These are phyloP conservation scores for Ophioceras dolichostomum DNA, from an alignment of 2,329 filamentous ascomycete species.

Conservation along the genomic window DNA sequence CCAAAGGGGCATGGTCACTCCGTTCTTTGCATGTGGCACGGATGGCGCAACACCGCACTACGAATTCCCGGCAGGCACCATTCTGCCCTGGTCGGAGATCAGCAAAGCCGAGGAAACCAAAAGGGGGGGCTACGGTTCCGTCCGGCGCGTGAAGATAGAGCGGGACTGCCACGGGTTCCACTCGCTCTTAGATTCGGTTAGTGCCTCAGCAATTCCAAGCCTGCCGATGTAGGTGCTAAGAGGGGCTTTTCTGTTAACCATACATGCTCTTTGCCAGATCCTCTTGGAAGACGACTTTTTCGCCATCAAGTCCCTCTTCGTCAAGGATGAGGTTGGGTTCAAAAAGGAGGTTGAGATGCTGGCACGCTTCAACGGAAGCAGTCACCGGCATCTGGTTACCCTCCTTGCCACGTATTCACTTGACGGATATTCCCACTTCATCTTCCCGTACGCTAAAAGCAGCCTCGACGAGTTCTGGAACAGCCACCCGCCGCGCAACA, in stretches of 20 bases:
- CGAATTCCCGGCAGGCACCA: background rate
- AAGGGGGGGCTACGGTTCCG: background rate
- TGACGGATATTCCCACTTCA: constrained; percentile 3
- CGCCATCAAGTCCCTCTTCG: background rate
- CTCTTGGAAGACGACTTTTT: background rate
- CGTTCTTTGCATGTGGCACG: background rate
- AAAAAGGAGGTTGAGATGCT: constrained; percentile 9
- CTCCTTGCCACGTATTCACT: constrained; percentile 9
- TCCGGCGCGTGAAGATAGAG: background rate
- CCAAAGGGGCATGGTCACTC: no score
- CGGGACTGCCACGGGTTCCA: background rate
- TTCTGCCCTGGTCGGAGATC: background rate
- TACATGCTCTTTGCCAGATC: background rate
- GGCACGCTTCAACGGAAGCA: constrained; percentile 6
- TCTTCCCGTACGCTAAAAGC: constrained; percentile 9
- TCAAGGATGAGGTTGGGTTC: constrained; percentile 1
- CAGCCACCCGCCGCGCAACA: background rate
- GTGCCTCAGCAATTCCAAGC: no score
- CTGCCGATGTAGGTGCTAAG: no score
- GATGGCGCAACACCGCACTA: background rate
- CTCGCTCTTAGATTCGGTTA: background rate
- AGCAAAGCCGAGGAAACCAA: background rate
- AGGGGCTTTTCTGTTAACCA: background rate
- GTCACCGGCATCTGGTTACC: constrained; percentile 8
- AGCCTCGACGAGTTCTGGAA: constrained; percentile 8